phyloP scores from a whole-genome alignment of 129 eudicot genomes.

The Flaveria sonorensis region DNA sequence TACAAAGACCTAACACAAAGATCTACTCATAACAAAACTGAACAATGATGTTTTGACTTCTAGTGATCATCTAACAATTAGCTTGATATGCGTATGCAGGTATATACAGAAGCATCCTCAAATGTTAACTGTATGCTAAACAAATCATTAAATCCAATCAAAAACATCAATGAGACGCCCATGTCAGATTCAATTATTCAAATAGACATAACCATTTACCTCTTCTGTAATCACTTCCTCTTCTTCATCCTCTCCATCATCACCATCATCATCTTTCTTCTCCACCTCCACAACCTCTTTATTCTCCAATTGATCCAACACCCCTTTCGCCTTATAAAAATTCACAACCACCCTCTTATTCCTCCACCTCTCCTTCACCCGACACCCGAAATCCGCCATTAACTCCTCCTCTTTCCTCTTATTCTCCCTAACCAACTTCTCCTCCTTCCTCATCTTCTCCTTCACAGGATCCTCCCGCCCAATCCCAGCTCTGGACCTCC shows the following conservation, averaged over 20 bases:
- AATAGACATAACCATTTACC: slow-evolving; percentile 42
- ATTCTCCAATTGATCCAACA: slow-evolving; percentile 82
- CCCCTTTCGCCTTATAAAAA: slow-evolving; percentile 77
- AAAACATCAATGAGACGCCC: not conserved
- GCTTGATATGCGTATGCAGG: not conserved
- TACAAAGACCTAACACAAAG: not conserved
- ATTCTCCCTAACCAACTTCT: slow-evolving; percentile 45
- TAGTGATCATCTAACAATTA: slow-evolving; percentile 18
- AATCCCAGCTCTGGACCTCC: slow-evolving; percentile 82
- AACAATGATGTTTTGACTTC: no score
- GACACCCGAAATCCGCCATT: slow-evolving; percentile 69
- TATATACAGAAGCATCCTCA: not conserved
- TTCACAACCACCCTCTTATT: slow-evolving; percentile 55
- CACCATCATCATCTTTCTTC: slow-evolving; percentile 49
- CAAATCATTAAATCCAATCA: not conserved
- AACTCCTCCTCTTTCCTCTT: slow-evolving; percentile 63
- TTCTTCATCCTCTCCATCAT: slow-evolving; percentile 71
- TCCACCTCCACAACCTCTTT: slow-evolving; percentile 60
- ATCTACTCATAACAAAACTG: not conserved
- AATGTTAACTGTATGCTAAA: no score
- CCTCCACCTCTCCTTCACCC: slow-evolving; percentile 82
- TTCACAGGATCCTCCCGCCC: slow-evolving; percentile 70
- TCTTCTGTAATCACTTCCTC: slow-evolving; percentile 80
- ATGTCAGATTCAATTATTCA: not conserved
- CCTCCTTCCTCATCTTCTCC: slow-evolving; percentile 73